Evolutionary conservation across 306 rosid species (phyloP).

Genomic region (Prunus campanulata): DNA sequence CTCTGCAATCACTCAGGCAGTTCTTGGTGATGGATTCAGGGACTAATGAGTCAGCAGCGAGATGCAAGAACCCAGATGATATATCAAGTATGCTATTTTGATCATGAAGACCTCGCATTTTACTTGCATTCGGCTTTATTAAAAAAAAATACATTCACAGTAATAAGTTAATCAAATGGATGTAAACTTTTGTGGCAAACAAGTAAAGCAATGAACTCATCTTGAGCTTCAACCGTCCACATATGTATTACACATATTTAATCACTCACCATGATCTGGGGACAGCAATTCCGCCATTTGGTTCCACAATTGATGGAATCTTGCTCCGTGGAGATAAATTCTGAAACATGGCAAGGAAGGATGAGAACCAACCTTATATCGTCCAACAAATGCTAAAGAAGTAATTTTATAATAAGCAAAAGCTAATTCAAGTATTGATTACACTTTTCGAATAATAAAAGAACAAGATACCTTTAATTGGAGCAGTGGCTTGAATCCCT

Average conservation of each 20-base stretch:
- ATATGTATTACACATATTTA: neutral
- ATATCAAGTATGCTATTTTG: constrained; percentile 65
- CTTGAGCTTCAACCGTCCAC: neutral
- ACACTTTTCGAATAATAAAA: neutral
- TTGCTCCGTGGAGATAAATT: constrained; percentile 41
- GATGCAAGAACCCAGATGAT: constrained; percentile 80
- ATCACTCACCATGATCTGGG: constrained; percentile 51
- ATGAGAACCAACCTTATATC: constrained; percentile 11
- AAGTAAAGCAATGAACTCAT: constrained; percentile 14
- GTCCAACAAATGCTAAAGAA: constrained; percentile 12
- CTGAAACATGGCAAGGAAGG: constrained; percentile 39
- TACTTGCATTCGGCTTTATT: constrained; percentile 49
- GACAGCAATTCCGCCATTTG: constrained; percentile 70
- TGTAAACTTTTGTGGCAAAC: constrained; percentile 20
- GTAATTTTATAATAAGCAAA: constrained; percentile 11
- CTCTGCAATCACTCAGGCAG: constrained; percentile 64
- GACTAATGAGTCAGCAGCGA: constrained; percentile 77
- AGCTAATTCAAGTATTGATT: constrained; percentile 7
- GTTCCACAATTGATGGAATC: constrained; percentile 46
- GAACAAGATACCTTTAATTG: constrained; percentile 47
- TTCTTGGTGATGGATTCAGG: constrained; percentile 68
- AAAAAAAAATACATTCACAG: constrained; percentile 13
- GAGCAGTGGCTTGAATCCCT: constrained; percentile 33
- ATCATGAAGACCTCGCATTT: constrained; percentile 28
- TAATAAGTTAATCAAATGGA: constrained; percentile 15